Evolutionary conservation across 176 grass and related monocot genomes (phyloP), one percentile per base, ranked within the genome.

Genomic region (Aegilops speltoides): DNA sequence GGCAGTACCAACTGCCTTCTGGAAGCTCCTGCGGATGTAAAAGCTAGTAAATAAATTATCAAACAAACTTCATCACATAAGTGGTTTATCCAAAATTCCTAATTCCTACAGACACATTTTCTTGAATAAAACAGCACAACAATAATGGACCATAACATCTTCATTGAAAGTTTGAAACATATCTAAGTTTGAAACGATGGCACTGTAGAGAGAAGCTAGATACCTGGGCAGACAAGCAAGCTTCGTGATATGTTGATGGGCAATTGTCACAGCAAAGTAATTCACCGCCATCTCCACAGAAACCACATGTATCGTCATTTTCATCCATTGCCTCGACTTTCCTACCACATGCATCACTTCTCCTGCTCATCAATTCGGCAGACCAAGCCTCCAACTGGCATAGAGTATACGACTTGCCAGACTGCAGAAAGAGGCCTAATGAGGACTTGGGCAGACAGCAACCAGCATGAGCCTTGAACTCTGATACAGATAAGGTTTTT

Each of bases 231-330:
- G 90, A 84, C 89, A 99, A 93, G 80, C 97, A 99, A 88, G 87
- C 22, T 90, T 89, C 85, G 87, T 99, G 97, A 74, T 99, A 99
- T 40, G 97, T 99, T 72, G 93, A 96, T 64, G 97, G 97, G 77
- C 97, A 99, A 76, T 78, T 99, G 84, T 99, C 97, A 85, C 97
- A 99, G 82, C 97, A 99, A 81, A 99, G 85, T 80, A 99, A 92
- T 80, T 99, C 92, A 32, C 97, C 97, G 28, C 97, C 97, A 90
- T 99, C 97, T 78, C 94, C 94, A 89, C 97, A 99, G 50, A 99
- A 89, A 50, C 94, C 97, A 83, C 97, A 99, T 10, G 97, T 96
- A 79, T 99, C 97, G 36, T 99, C 97, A 85, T 88, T 96, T 86
- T 94, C 88, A 90, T 99, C 97, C 46, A 90, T 66, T 22, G 88